phyloP scores from a whole-genome alignment of 1,139 yeast species.

The Candida anutae region DNA sequence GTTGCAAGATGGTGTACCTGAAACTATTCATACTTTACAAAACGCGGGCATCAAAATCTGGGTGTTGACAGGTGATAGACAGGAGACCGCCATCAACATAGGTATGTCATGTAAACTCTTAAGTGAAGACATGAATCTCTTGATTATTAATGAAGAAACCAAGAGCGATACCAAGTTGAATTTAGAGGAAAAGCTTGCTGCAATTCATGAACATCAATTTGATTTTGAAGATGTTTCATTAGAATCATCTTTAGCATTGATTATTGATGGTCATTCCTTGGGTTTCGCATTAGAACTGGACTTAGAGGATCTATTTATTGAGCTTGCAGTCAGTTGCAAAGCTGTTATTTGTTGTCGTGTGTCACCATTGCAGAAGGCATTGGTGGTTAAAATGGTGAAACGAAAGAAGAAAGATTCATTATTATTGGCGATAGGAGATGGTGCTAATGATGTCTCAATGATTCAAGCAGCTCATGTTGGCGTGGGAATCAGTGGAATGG shows the following conservation, averaged over 20 bases:
- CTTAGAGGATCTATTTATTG: constrained; percentile 70
- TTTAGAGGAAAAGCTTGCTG: constrained; percentile 65
- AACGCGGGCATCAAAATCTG: constrained; percentile 95
- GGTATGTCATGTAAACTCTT: constrained; percentile 95
- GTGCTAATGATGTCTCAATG: constrained; percentile 98
- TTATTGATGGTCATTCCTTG: constrained; percentile 90
- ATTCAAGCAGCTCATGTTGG: constrained; percentile 99
- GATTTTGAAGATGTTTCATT: constrained; percentile 50
- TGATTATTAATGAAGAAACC: constrained; percentile 80
- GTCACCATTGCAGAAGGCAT: constrained; percentile 93
- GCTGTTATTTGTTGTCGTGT: constrained; percentile 96
- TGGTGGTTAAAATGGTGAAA: constrained; percentile 88
- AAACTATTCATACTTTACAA: constrained; percentile 88
- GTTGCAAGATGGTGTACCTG: constrained; percentile 97
- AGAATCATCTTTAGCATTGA: constrained; percentile 72
- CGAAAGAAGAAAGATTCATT: constrained; percentile 65
- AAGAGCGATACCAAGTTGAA: constrained; percentile 69
- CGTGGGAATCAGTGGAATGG: constrained; percentile 97
- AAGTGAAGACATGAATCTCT: constrained; percentile 91
- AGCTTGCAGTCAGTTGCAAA: constrained; percentile 78
- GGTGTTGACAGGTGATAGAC: constrained; percentile 98
- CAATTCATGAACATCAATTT: constrained; percentile 62
- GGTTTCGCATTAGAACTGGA: constrained; percentile 78
- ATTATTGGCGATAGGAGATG: constrained; percentile 93
- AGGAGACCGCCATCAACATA: constrained; percentile 97